Conservation (phyloP, 2,329 filamentous ascomycete species). For the Blastomyces silverae region DNA sequence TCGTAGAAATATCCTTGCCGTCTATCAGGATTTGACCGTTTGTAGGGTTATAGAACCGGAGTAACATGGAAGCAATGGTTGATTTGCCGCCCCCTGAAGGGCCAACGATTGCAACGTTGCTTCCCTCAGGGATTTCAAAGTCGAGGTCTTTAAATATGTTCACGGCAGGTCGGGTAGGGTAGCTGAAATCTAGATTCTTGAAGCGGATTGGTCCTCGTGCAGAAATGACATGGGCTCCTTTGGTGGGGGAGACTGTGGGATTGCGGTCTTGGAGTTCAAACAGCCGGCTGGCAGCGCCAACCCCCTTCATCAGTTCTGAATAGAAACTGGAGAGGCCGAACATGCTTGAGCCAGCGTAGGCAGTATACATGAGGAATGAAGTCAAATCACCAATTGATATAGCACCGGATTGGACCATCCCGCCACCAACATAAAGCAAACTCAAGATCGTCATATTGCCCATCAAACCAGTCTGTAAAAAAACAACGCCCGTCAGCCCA, state of each 20-base stretch:
- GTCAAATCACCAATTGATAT: slow-evolving; percentile 90
- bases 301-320: slow-evolving; percentile 97
- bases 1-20: slow-evolving; percentile 69
- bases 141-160: slow-evolving; percentile 80
- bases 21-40: slow-evolving; percentile 73
- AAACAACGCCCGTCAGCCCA: neutral
- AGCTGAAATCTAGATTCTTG: slow-evolving; percentile 76
- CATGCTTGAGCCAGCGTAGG: slow-evolving; percentile 75
- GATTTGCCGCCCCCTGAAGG: slow-evolving; percentile 95
- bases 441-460: slow-evolving; percentile 95
- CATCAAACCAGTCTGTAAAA: slow-evolving; percentile 70
- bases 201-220: slow-evolving; percentile 87
- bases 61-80: slow-evolving; percentile 82
- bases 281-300: slow-evolving; percentile 88
- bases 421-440: slow-evolving; percentile 81
- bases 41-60: slow-evolving; percentile 85
- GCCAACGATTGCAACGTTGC: slow-evolving; percentile 92
- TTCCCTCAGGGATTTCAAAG: slow-evolving; percentile 88
- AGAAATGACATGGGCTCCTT: slow-evolving; percentile 68
- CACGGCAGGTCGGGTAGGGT: slow-evolving; percentile 88
- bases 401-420: slow-evolving; percentile 75
- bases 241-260: slow-evolving; percentile 79
- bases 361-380: slow-evolving; percentile 98
- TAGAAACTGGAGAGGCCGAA: slow-evolving; percentile 95
- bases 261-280: slow-evolving; percentile 93